A percentile compares a stretch with the other conserved stretches of the same genome.
These are phyloP conservation scores for Aegilops sharonensis DNA, from an alignment of 176 grass and related monocot genomes.

Conservation along the genomic window DNA sequence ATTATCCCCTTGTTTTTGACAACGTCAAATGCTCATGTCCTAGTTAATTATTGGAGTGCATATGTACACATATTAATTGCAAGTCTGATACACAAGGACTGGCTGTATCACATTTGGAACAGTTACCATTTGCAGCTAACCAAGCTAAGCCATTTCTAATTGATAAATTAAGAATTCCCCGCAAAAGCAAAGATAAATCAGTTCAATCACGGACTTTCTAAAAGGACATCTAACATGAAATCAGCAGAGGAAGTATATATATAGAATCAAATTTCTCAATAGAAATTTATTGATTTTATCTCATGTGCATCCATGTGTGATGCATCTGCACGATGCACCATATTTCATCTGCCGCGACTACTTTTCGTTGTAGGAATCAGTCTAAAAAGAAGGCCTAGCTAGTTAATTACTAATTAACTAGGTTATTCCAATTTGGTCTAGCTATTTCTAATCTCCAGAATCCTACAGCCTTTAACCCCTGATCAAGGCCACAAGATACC, in stretches of 20 bases:
- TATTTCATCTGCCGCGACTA: constrained; percentile 3
- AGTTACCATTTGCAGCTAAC: not conserved
- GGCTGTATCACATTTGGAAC: not conserved
- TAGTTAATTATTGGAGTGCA: not conserved
- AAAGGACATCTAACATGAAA: not conserved
- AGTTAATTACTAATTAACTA: not conserved
- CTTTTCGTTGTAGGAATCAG: not conserved
- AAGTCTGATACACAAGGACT: not conserved
- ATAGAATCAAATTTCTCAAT: not conserved
- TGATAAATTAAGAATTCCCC: not conserved
- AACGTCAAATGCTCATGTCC: not conserved
- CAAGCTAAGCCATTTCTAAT: not conserved
- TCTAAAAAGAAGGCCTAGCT: constrained; percentile 3
- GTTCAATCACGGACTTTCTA: not conserved
- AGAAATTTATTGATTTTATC: not conserved
- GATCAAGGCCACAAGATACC: constrained; percentile 27
- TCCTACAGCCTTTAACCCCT: constrained; percentile 20
- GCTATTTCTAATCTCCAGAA: not conserved
- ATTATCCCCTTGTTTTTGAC: not conserved
- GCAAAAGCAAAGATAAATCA: not conserved
- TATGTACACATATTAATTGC: not conserved
- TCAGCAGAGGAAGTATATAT: not conserved
- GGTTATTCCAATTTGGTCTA: constrained; percentile 8
- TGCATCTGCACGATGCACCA: not conserved
- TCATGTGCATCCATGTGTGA: not conserved